These are phyloP conservation scores for Hyparrhenia diplandra DNA, from an alignment of 176 grass and related monocot species.

Conservation along the genomic window DNA sequence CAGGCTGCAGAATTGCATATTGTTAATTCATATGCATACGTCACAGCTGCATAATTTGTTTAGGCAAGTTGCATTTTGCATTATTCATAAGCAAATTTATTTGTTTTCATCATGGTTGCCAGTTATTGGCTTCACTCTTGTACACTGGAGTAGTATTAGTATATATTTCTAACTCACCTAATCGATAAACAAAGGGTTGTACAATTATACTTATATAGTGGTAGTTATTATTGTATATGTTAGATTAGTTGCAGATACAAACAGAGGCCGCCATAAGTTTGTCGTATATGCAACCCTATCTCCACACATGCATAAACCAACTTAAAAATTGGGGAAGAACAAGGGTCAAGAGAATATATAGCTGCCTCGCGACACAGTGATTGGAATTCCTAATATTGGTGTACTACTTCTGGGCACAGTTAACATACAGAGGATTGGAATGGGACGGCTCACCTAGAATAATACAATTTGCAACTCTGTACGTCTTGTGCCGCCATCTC, in stretches of 20 bases:
- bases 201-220: background rate
- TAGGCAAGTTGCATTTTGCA: background rate
- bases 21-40: slow-evolving; percentile 1
- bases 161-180: background rate
- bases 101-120: slow-evolving; percentile 5
- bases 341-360: slow-evolving; percentile 12
- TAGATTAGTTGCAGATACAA: slow-evolving; percentile 8
- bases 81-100: background rate
- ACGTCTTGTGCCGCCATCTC: background rate
- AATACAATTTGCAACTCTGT: no score
- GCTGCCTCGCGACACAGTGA: background rate
- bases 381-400: background rate
- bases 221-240: background rate
- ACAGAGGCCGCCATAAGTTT: slow-evolving; percentile 43
- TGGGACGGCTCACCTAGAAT: background rate
- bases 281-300: slow-evolving; percentile 19
- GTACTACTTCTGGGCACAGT: background rate
- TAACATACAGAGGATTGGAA: background rate
- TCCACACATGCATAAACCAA: slow-evolving; percentile 16
- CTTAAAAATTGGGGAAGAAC: background rate
- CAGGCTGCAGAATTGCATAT: background rate
- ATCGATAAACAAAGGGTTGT: background rate
- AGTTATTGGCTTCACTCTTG: background rate
- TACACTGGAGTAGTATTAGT: background rate
- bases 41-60: background rate